Percentiles rank a stretch among this genome's conserved stretches.
These are phyloP conservation scores for Colletotrichum theobromicola DNA, from an alignment of 2,329 filamentous ascomycete species.

Conservation along the genomic window DNA sequence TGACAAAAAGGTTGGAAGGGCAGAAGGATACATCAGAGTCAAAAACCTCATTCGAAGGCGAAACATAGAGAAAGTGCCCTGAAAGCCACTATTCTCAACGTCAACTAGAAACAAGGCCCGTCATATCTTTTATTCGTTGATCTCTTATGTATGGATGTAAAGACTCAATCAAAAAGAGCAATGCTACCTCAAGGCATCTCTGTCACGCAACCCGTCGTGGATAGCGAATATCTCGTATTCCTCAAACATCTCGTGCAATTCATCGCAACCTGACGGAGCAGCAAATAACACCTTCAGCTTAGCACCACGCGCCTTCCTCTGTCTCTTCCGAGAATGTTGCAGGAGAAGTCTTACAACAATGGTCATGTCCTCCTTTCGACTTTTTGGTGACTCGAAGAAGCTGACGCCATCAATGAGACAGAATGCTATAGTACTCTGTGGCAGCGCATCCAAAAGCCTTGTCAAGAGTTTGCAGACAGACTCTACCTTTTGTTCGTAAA, in stretches of 20 bases:
- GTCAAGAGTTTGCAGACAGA: accelerated
- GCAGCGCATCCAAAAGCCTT: not conserved
- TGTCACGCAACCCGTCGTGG: not conserved
- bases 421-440: accelerated
- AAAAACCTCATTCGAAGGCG: too few species aligned
- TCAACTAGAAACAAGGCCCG: too few species aligned
- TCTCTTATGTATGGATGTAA: too few species aligned
- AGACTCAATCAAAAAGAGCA: not conserved
- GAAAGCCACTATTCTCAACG: too few species aligned
- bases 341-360: not conserved
- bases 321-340: not conserved
- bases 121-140: not conserved
- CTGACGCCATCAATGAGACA: not conserved
- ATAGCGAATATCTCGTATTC: not conserved
- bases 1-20: too few species aligned
- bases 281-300: not conserved
- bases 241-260: not conserved
- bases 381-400: not conserved
- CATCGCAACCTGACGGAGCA: not conserved
- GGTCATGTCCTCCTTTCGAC: not conserved
- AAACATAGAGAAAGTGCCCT: too few species aligned
- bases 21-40: too few species aligned
- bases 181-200: not conserved
- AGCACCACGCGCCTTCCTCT: not conserved
- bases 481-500: not conserved